phyloP scores from a whole-genome alignment of 306 rosid genomes.

The Styphnolobium japonicum region DNA sequence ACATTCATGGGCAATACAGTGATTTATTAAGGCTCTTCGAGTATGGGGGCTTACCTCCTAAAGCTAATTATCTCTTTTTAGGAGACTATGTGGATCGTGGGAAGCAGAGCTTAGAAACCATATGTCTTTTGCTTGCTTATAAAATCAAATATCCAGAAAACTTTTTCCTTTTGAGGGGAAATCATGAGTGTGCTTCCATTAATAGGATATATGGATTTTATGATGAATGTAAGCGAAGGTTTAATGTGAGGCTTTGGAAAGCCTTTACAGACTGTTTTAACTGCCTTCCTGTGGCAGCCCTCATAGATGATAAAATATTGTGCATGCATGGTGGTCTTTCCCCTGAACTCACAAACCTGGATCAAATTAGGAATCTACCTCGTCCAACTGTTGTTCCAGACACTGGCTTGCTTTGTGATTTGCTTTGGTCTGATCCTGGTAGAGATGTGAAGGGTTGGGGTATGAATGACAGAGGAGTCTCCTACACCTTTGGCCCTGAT shows the following conservation, averaged over 20 bases:
- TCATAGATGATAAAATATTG: slow-evolving; percentile 84
- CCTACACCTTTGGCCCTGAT: slow-evolving; percentile 93
- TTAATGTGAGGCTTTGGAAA: slow-evolving; percentile 96
- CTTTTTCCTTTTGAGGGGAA: slow-evolving; percentile 91
- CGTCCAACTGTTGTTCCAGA: slow-evolving; percentile 87
- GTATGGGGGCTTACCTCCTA: slow-evolving; percentile 89
- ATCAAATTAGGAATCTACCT: slow-evolving; percentile 66
- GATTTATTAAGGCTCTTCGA: slow-evolving; percentile 88
- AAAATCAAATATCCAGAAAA: slow-evolving; percentile 88
- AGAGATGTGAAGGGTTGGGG: slow-evolving; percentile 96
- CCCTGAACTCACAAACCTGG: slow-evolving; percentile 74
- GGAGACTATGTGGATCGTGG: slow-evolving; percentile 98
- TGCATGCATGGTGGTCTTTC: slow-evolving; percentile 99
- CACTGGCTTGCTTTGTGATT: slow-evolving; percentile 88
- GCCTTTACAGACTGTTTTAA: slow-evolving; percentile 80
- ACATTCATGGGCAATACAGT: slow-evolving; percentile 91
- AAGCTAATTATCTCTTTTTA: slow-evolving; percentile 77
- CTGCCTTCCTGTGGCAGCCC: slow-evolving; percentile 93
- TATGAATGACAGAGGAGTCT: slow-evolving; percentile 93
- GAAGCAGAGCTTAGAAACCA: slow-evolving; percentile 91
- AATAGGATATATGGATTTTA: slow-evolving; percentile 90
- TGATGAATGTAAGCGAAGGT: slow-evolving; percentile 92
- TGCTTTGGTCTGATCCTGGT: slow-evolving; percentile 96
- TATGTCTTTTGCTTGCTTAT: slow-evolving; percentile 88
- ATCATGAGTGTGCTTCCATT: slow-evolving; percentile 91